A percentile compares a stretch with the other conserved stretches of the same genome.
phyloP scores from a whole-genome alignment of 163 green algal genomes.

The Scenedesmus sp. region DNA sequence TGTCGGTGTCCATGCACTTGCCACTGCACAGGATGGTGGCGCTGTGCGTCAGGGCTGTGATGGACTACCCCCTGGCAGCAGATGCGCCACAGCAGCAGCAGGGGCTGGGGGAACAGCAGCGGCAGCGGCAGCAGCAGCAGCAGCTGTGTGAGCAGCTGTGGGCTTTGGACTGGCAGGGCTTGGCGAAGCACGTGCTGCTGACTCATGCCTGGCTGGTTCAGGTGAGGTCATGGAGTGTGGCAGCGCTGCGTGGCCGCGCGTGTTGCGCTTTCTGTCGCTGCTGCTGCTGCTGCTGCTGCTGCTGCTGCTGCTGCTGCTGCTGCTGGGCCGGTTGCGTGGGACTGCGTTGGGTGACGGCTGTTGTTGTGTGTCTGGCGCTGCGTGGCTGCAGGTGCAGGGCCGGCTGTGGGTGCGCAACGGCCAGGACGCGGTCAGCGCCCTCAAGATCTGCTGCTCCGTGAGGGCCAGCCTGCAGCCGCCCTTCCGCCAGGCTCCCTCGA shows the following conservation, averaged over 20 bases:
- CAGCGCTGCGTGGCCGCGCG: too few species aligned
- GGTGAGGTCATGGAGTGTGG: background rate
- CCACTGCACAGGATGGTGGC: slow-evolving; percentile 39
- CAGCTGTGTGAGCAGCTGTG: slow-evolving; percentile 17
- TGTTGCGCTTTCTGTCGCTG: background rate
- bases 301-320: background rate
- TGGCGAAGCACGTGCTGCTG: slow-evolving; percentile 5
- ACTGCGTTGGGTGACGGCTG: background rate
- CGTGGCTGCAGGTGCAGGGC: slow-evolving; percentile 7
- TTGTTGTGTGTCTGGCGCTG: background rate
- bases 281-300: too few species aligned
- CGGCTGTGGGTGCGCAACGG: slow-evolving; percentile 42
- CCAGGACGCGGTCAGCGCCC: slow-evolving; percentile 18
- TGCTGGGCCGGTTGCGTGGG: background rate
- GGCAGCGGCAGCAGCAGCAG: slow-evolving; percentile 13
- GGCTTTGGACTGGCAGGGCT: background rate
- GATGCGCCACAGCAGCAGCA: background rate
- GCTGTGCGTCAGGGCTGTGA: background rate
- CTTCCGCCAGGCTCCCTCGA: too few species aligned
- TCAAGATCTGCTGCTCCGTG: slow-evolving; percentile 30
- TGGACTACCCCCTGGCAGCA: background rate
- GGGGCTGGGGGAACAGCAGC: too few species aligned
- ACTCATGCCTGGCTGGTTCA: slow-evolving; percentile 17
- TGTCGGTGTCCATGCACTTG: slow-evolving; percentile 38
- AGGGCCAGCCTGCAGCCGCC: background rate